These are phyloP conservation scores for Teunomyces panamensis DNA, from an alignment of 805 yeast genomes.

Conservation along the genomic window DNA sequence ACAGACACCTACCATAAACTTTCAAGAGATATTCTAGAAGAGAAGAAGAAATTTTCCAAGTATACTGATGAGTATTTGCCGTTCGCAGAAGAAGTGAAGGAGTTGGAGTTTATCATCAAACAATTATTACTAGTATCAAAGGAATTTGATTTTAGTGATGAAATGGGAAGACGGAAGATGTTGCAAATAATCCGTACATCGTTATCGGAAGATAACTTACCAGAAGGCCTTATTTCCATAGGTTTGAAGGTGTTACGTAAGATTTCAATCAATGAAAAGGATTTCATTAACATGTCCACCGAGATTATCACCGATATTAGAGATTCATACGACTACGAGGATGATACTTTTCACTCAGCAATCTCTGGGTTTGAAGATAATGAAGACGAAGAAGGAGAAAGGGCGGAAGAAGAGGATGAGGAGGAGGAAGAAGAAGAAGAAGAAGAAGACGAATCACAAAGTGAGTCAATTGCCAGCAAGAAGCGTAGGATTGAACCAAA, in stretches of 20 bases:
- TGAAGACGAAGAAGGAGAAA: slow-evolving; percentile 20
- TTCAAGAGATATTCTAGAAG: slow-evolving; percentile 8
- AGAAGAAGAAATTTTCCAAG: slow-evolving; percentile 8
- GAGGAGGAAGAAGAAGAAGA: slow-evolving; percentile 22
- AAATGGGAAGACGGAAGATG: slow-evolving; percentile 81
- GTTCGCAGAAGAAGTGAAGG: slow-evolving; percentile 47
- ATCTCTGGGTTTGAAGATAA: slow-evolving; percentile 18
- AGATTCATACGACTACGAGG: slow-evolving; percentile 55
- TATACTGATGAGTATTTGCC: slow-evolving; percentile 22
- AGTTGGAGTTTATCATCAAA: slow-evolving; percentile 68
- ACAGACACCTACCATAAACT: slow-evolving; percentile 9
- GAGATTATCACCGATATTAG: slow-evolving; percentile 84
- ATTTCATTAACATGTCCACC: slow-evolving; percentile 78
- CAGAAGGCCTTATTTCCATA: slow-evolving; percentile 51
- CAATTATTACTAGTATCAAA: slow-evolving; percentile 68
- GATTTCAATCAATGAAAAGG: slow-evolving; percentile 74
- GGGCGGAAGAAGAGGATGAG: slow-evolving; percentile 18
- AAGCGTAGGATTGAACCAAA: slow-evolving; percentile 38
- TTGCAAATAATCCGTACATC: slow-evolving; percentile 46
- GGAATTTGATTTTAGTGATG: slow-evolving; percentile 83
- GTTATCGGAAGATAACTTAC: slow-evolving; percentile 54
- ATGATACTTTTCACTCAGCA: slow-evolving; percentile 25
- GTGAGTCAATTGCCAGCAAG: slow-evolving; percentile 11
- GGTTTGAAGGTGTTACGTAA: slow-evolving; percentile 65
- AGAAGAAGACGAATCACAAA: slow-evolving; percentile 24